Evolutionary conservation across 2,329 filamentous ascomycete species (phyloP), one percentile per base, ranked within the genome.

Genomic region (Diplodia sapinea): DNA sequence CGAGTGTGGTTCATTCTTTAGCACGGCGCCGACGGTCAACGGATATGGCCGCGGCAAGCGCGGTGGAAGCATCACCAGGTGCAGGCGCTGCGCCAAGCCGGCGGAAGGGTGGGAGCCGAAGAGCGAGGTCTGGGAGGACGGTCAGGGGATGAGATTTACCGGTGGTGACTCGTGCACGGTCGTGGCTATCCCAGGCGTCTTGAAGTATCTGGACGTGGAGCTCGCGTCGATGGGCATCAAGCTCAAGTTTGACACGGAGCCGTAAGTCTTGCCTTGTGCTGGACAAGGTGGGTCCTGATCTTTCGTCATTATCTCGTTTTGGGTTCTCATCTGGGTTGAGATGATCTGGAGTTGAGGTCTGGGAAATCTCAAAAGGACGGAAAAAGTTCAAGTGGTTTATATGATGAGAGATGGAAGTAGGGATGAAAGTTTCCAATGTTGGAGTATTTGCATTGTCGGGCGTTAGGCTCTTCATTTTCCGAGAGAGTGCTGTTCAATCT

Each of bases 141-240:
- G 92, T 0, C 87, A 91, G 72, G 94, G 94, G 1, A 85, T 87
- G 72, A 89, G 91, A 72, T 98, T 91, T 86, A 86, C 92, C 40
- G 95, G 95, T 9, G 95, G 95, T 59, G 92, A 94, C 71, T 88
- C 98, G 76, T 95, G 95, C 3, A 95, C 94, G 3, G 85, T 95
- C 71, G 93, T 99, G 43, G 94, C 93, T 65, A 92, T 99, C 17
- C 95, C 95, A 0, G 94, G 94, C 70, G 95, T 96, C 66, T 82
- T 99, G 78, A 93, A 92, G 81, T 98, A 91, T 82, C 81, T 99
- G 72, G 95, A 99, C 80, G 94, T 97, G 23, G 95, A 99, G 81
- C 82, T 99, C 73, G 92, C 94, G 43, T 93, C 93, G 67, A 99
- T 99, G 95, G 95, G 95, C 65, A 90, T 99, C 65, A 91, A 93